These are phyloP conservation scores for Raffaelea albimanens DNA, from an alignment of 2,329 filamentous ascomycete species.

Conservation along the genomic window DNA sequence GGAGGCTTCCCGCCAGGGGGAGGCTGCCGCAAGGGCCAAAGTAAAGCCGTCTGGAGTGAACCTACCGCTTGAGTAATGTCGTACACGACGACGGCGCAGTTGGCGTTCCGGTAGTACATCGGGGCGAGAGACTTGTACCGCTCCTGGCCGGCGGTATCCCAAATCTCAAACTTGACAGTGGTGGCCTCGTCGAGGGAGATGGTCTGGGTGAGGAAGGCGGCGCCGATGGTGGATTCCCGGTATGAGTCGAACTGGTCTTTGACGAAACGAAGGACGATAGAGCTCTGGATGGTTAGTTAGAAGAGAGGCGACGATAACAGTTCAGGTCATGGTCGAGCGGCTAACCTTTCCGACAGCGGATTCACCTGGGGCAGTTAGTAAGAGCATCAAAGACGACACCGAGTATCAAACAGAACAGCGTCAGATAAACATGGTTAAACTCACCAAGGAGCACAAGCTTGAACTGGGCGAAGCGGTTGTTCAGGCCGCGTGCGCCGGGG, in stretches of 20 bases:
- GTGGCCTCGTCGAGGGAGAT: conserved; percentile 97
- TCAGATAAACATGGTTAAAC: too few relatives aligned
- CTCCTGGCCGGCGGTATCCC: conserved; percentile 97
- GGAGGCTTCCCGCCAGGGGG: not conserved
- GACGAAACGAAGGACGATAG: conserved; percentile 93
- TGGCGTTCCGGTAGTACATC: conserved; percentile 99
- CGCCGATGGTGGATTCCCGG: conserved; percentile 95
- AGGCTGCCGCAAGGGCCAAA: too few relatives aligned
- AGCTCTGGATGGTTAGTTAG: conserved; percentile 56
- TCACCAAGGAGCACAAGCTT: conserved; percentile 97
- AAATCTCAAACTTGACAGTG: conserved; percentile 99
- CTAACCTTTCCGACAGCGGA: conserved; percentile 95
- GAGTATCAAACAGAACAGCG: conserved; percentile 24
- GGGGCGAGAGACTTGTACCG: conserved; percentile 97
- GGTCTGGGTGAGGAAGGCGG: conserved; percentile 97
- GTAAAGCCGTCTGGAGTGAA: too few relatives aligned
- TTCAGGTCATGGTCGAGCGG: not conserved
- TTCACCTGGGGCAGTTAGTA: conserved; percentile 60
- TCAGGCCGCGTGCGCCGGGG: conserved; percentile 51
- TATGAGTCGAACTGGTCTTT: conserved; percentile 99
- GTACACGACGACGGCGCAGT: conserved; percentile 98
- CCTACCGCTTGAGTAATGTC: conserved; percentile 98
- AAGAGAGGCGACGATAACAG: not conserved
- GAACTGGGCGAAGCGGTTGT: conserved; percentile 94
- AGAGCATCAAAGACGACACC: conserved; percentile 7